Conservation (phyloP, 1,284 basidiomycete species). For the Leccinum griseonigrum region DNA sequence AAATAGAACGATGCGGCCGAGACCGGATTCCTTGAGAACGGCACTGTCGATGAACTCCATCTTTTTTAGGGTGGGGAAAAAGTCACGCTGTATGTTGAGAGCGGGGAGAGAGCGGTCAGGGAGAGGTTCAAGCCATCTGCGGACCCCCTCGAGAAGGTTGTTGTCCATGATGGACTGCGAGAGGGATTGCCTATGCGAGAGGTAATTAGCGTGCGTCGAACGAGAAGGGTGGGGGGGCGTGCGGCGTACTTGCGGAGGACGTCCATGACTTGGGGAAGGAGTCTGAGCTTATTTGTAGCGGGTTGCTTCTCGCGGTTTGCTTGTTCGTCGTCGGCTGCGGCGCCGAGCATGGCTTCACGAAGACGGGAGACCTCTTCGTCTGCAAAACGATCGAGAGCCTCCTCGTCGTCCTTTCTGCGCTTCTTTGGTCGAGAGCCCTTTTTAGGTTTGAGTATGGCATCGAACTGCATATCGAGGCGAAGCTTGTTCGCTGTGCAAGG, state of each 20-base stretch:
- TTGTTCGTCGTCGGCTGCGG: constrained; percentile 83
- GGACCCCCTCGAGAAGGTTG: constrained; percentile 89
- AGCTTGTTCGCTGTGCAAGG: constrained; percentile 53
- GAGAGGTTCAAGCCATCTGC: constrained; percentile 92
- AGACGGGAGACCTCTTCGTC: constrained; percentile 90
- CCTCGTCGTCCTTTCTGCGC: constrained; percentile 76
- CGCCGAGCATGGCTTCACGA: constrained; percentile 82
- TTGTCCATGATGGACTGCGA: constrained; percentile 95
- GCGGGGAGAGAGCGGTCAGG: constrained; percentile 91
- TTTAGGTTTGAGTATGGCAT: constrained; percentile 82
- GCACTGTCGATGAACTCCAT: constrained; percentile 92
- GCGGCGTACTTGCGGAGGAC: constrained; percentile 84
- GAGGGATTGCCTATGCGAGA: constrained; percentile 66
- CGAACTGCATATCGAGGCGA: constrained; percentile 70
- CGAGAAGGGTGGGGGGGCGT: neutral
- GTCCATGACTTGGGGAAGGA: constrained; percentile 89
- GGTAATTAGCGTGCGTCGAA: neutral
- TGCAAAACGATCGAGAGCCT: constrained; percentile 79
- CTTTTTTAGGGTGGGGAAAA: constrained; percentile 82
- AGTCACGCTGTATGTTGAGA: constrained; percentile 92
- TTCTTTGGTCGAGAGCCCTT: constrained; percentile 64
- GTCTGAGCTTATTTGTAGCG: constrained; percentile 81
- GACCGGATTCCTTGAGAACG: constrained; percentile 87
- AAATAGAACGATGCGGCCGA: constrained; percentile 93
- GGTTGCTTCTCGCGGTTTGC: constrained; percentile 84